Evolutionary conservation across 108 stramenopile genomes (phyloP), one percentile per base, ranked within the genome.

Genomic region (Fistulifera pelliculosa): DNA sequence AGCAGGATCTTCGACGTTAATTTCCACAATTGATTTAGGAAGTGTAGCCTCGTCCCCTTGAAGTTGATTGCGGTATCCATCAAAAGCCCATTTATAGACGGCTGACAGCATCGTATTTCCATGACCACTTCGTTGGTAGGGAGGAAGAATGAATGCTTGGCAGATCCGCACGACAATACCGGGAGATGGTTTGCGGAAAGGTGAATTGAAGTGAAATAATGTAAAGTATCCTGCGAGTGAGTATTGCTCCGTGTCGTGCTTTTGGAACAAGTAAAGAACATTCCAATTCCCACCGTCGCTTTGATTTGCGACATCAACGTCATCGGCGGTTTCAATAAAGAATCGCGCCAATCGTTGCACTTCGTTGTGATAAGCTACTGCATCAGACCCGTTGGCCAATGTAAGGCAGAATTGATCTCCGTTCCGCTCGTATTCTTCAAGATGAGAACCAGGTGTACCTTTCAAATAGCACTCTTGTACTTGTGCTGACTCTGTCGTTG

Each of bases 1-100:
- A 24, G 81, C 79, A 21, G 88, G 88, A 52, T 78, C 74, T 67
- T 83, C 84, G 21, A 90, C 88, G 49, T 83, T 78, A 43, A 90
- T 63, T 56, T 85, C 69, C 17, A 74, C 73, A 48, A 87, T 75
- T 0, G 44, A 17, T 18, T 58, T 47, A 0, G 17, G 40, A 22
- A 14, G 5, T 25, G 38, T 47, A 1, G 21, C 5, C 1, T 38
- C 54, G 27, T 58, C 24, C 6, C 25, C 51, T 16, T 47, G 10
- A 19, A 27, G 8, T 3, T 25, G 13, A 1, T 44, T 22, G 47
- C 47, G 27, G 10, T 38, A 16, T 19, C 53, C 54, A 5, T 52
- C 59, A 50, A 68, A 45, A 7, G 74, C 77, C 5, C 68, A 11
- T 4, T 70, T 58, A 57, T 85, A 69, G 1, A 78, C 68, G 14